Conservation (phyloP, 208 protist genomes). For the Crithidia acanthocephali region DNA sequence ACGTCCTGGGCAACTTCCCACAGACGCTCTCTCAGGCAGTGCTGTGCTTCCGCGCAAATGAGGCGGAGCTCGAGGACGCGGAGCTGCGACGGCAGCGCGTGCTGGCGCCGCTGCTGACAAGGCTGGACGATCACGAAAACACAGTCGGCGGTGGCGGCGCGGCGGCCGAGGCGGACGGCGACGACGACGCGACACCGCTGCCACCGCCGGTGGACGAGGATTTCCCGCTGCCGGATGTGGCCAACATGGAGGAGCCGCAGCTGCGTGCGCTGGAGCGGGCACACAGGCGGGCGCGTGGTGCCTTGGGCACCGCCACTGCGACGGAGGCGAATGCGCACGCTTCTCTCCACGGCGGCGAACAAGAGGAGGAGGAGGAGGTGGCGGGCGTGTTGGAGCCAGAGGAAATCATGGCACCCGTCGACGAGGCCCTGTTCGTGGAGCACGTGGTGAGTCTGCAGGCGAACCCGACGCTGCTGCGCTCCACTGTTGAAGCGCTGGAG, state of each 20-base stretch:
- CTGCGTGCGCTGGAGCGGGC: constrained; percentile 37
- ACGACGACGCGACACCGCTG: constrained; percentile 18
- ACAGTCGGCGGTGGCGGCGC: not conserved
- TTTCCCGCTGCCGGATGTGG: constrained; percentile 61
- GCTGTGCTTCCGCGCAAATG: constrained; percentile 72
- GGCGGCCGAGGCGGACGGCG: no score
- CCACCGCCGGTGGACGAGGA: constrained; percentile 55
- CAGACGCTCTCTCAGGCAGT: constrained; percentile 82
- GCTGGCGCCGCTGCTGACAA: constrained; percentile 24
- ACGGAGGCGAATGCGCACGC: no score
- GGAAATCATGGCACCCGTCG: constrained; percentile 56
- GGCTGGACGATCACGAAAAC: constrained; percentile 20
- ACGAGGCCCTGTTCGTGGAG: constrained; percentile 71
- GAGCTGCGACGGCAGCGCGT: constrained; percentile 32
- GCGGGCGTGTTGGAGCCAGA: constrained; percentile 29
- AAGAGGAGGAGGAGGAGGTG: not conserved
- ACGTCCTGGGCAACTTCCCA: constrained; percentile 90
- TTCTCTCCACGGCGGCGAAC: no score
- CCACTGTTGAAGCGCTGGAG: constrained; percentile 38
- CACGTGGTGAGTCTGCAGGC: constrained; percentile 61
- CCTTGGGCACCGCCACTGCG: constrained; percentile 3
- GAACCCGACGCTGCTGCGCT: constrained; percentile 40
- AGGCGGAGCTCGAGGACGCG: constrained; percentile 32
- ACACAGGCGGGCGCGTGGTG: constrained; percentile 32
- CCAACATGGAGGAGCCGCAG: constrained; percentile 53